phyloP scores from a whole-genome alignment of 75 land plant species.

The Cupressus sempervirens region DNA sequence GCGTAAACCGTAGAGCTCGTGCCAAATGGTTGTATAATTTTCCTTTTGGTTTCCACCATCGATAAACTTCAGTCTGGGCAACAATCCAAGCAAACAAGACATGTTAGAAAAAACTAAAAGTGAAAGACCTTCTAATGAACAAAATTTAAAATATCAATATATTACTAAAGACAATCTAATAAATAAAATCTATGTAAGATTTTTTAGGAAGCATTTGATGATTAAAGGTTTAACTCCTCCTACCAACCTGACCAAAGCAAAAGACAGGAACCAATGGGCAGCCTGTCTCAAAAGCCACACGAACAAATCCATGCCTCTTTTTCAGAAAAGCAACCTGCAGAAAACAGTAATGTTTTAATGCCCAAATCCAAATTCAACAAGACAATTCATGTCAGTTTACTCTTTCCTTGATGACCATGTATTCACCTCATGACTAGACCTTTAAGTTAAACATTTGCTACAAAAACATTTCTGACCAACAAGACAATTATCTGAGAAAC shows the following conservation, averaged over 20 bases:
- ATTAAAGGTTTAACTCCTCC: not conserved
- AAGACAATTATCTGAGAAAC: no score
- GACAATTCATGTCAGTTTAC: not conserved
- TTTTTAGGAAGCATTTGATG: not conserved
- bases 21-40: conserved; percentile 51
- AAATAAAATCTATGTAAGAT: not conserved
- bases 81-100: not conserved
- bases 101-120: not conserved
- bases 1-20: conserved; percentile 70
- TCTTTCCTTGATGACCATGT: not conserved
- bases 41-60: conserved; percentile 88
- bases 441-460: no score
- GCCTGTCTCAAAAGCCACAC: conserved; percentile 85
- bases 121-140: not conserved
- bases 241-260: conserved; percentile 89
- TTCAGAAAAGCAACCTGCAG: conserved; percentile 68
- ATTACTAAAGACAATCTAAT: not conserved
- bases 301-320: conserved; percentile 84
- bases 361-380: not conserved
- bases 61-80: conserved; percentile 32
- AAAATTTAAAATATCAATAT: not conserved
- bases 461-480: no score
- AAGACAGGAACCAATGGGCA: conserved; percentile 81
- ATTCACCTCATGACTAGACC: no score
- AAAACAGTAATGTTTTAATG: not conserved